Conservation (phyloP, 1,284 basidiomycete genomes). For the Dichomitus squalens region DNA sequence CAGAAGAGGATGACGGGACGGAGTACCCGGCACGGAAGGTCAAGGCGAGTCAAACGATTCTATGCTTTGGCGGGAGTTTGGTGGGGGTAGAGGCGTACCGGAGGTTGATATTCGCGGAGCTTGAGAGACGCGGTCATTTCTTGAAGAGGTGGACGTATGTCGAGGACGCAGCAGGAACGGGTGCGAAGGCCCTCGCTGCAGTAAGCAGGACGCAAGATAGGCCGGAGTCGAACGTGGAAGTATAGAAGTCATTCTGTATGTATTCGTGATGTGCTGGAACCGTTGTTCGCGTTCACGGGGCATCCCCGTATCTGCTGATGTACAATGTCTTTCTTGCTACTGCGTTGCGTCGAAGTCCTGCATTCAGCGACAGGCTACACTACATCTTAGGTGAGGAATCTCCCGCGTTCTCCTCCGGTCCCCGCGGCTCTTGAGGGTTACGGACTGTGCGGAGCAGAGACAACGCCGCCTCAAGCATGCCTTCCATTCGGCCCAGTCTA, state of each 20-base stretch:
- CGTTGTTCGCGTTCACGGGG: neutral
- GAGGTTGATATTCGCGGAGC: slow-evolving; percentile 58
- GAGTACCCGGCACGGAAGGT: slow-evolving; percentile 43
- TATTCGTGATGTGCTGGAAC: neutral
- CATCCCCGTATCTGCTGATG: neutral
- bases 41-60: slow-evolving; percentile 53
- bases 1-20: slow-evolving; percentile 30
- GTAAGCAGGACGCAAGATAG: neutral
- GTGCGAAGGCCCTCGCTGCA: slow-evolving; percentile 45
- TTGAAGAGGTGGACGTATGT: slow-evolving; percentile 69
- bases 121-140: slow-evolving; percentile 55
- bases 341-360: no score
- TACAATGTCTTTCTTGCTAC: no score
- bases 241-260: neutral
- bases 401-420: no score
- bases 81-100: slow-evolving; percentile 62
- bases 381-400: no score
- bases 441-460: neutral
- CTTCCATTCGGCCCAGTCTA: neutral
- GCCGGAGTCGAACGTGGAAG: neutral
- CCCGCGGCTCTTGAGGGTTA: neutral
- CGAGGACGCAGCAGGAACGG: slow-evolving; percentile 64
- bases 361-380: no score
- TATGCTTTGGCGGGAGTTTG: slow-evolving; percentile 78
- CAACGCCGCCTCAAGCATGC: neutral